phyloP scores from a whole-genome alignment of 441 rosid species.

The Euphorbia corollata region DNA sequence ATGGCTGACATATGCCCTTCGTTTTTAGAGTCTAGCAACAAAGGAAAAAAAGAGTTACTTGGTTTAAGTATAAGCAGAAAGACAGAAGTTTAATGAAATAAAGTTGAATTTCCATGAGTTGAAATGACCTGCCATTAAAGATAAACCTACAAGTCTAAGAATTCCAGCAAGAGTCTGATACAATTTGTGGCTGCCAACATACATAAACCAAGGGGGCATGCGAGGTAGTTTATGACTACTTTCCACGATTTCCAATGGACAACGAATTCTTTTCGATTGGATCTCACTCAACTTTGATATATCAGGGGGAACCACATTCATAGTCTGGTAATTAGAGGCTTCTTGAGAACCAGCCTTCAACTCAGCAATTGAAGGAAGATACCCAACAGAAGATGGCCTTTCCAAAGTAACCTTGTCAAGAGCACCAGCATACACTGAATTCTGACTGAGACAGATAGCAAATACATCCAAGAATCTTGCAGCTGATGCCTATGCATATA shows the following conservation, averaged over 20 bases:
- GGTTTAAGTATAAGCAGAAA: slow-evolving; percentile 24
- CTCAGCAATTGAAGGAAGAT: slow-evolving; percentile 72
- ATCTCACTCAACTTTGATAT: slow-evolving; percentile 27
- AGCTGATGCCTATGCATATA: slow-evolving; percentile 55
- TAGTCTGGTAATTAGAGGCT: slow-evolving; percentile 22
- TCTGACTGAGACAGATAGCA: slow-evolving; percentile 66
- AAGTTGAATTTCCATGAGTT: slow-evolving; percentile 25
- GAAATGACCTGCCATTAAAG: slow-evolving; percentile 75
- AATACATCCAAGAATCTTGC: slow-evolving; percentile 78
- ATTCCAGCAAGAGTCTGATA: slow-evolving; percentile 69
- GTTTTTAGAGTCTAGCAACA: slow-evolving; percentile 49
- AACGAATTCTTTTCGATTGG: slow-evolving; percentile 24
- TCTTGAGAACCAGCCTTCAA: slow-evolving; percentile 44
- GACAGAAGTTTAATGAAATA: slow-evolving; percentile 14
- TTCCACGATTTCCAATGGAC: slow-evolving; percentile 27
- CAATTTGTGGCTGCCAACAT: slow-evolving; percentile 66
- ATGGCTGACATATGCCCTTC: slow-evolving; percentile 59
- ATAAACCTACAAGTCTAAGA: slow-evolving; percentile 87
- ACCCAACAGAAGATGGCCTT: slow-evolving; percentile 57
- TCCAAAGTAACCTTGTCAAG: slow-evolving; percentile 59
- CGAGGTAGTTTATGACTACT: slow-evolving; percentile 51
- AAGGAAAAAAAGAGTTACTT: slow-evolving; percentile 19
- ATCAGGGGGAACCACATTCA: slow-evolving; percentile 30
- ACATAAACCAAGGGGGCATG: slow-evolving; percentile 81
- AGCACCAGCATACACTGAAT: slow-evolving; percentile 63